Conservation (phyloP, 768 basidiomycete genomes). For the Suillus brevipes region DNA sequence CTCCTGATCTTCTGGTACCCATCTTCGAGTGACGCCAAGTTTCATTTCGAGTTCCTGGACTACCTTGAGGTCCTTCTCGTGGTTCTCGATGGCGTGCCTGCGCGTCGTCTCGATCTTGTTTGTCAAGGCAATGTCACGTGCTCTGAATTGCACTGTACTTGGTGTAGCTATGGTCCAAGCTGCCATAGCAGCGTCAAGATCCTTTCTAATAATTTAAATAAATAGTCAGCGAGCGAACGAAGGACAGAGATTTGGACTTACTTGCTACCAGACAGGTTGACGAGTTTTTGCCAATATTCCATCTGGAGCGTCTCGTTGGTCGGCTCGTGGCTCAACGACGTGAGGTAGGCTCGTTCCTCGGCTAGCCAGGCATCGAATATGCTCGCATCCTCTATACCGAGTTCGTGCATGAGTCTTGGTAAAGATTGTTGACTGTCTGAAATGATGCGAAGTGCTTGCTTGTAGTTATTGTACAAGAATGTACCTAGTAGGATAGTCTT, state of each 20-base stretch:
- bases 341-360: constrained; percentile 13
- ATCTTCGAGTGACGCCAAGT: too few relatives aligned
- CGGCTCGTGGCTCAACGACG: constrained; percentile 8
- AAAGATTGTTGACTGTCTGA: background rate
- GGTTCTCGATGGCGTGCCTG: too few relatives aligned
- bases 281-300: constrained; percentile 18
- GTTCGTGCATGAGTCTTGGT: constrained; percentile 9
- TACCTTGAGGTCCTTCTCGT: too few relatives aligned
- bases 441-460: constrained; percentile 27
- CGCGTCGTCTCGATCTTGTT: too few relatives aligned
- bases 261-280: constrained; percentile 7
- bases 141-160: too few relatives aligned
- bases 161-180: too few relatives aligned
- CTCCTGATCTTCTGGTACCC: too few relatives aligned
- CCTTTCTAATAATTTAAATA: background rate
- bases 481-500: background rate
- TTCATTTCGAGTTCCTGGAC: too few relatives aligned
- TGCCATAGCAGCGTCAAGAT: background rate
- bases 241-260: constrained; percentile 13
- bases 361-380: constrained; percentile 13
- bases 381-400: constrained; percentile 6
- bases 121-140: too few relatives aligned
- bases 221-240: background rate
- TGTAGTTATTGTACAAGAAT: constrained; percentile 26
- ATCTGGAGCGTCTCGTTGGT: background rate